Conservation (phyloP, 495 filamentous ascomycete species). For the Penicillium longicatenatum region DNA sequence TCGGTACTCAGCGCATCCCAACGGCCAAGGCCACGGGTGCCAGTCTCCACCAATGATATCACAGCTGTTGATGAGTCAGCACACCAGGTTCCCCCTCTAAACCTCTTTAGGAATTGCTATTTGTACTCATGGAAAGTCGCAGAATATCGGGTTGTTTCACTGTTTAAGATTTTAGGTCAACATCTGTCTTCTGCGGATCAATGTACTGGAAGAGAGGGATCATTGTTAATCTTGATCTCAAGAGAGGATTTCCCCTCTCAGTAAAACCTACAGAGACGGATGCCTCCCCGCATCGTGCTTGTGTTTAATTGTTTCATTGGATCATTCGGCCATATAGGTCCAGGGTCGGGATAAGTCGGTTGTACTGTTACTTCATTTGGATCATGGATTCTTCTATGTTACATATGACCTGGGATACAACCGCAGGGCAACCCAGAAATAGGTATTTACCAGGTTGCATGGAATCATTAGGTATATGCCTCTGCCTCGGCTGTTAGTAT, state of each 20-base stretch:
- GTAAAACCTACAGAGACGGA: not conserved
- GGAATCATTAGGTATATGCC: too few species aligned
- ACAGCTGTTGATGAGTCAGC: not conserved
- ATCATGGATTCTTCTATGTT: not conserved
- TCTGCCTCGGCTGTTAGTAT: too few species aligned
- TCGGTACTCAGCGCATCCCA: not conserved
- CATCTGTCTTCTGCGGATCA: too few species aligned
- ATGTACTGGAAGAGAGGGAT: not conserved
- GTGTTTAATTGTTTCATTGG: not conserved
- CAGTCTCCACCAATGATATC: slow-evolving; percentile 3
- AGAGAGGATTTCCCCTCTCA: not conserved
- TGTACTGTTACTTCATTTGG: not conserved
- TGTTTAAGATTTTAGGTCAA: too few species aligned
- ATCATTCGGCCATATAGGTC: not conserved
- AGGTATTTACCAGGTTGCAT: too few species aligned
- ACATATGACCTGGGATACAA: too few species aligned
- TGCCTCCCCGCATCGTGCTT: not conserved
- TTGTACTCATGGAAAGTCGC: slow-evolving; percentile 2
- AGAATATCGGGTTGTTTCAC: not conserved
- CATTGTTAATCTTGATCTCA: not conserved
- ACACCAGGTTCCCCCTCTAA: not conserved
- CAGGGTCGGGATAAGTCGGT: not conserved
- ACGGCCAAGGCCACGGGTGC: not conserved
- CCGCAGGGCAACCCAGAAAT: too few species aligned
- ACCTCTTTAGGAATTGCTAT: not conserved